Conservation (phyloP, 768 basidiomycete genomes). For the Clitopilus passeckerianus region DNA sequence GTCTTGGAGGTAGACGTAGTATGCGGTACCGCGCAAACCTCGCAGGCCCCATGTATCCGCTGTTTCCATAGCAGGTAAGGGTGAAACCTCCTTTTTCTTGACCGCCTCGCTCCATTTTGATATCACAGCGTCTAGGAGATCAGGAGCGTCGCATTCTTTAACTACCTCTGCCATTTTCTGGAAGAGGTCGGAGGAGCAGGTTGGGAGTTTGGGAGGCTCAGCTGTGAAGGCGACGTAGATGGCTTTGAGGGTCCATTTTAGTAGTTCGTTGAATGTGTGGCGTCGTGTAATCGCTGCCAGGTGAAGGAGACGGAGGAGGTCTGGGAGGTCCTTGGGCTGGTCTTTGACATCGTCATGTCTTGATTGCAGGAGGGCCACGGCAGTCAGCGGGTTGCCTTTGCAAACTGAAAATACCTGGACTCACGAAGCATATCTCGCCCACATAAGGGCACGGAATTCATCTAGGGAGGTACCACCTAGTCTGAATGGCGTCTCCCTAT, state of each 20-base stretch:
- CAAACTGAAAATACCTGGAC: conserved; percentile 14
- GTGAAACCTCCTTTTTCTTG: conserved; percentile 21
- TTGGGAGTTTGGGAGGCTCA: conserved; percentile 20
- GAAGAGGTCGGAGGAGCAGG: conserved; percentile 30
- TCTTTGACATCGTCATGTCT: conserved; percentile 42
- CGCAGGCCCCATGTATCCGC: conserved; percentile 26
- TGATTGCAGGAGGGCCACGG: neutral
- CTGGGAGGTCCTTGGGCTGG: conserved; percentile 32
- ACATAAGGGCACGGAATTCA: conserved; percentile 48
- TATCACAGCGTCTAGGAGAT: conserved; percentile 18
- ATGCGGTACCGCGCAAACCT: conserved; percentile 29
- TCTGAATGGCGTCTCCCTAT: conserved; percentile 28
- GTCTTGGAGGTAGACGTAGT: conserved; percentile 31
- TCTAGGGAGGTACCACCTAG: conserved; percentile 37
- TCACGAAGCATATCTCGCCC: conserved; percentile 49
- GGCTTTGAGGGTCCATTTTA: conserved; percentile 37
- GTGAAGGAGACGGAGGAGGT: conserved; percentile 33
- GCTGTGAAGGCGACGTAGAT: conserved; percentile 22
- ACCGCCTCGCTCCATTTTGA: conserved; percentile 26
- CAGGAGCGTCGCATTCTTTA: conserved; percentile 13
- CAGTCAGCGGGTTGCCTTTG: neutral
- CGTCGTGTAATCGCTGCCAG: conserved; percentile 45
- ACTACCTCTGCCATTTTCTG: conserved; percentile 23
- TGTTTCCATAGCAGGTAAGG: conserved; percentile 31
- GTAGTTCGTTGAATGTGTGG: conserved; percentile 40